Percentiles rank a stretch among this genome's conserved stretches.
These are phyloP conservation scores for Fusarium redolens DNA, from an alignment of 2,329 filamentous ascomycete genomes.

Conservation along the genomic window DNA sequence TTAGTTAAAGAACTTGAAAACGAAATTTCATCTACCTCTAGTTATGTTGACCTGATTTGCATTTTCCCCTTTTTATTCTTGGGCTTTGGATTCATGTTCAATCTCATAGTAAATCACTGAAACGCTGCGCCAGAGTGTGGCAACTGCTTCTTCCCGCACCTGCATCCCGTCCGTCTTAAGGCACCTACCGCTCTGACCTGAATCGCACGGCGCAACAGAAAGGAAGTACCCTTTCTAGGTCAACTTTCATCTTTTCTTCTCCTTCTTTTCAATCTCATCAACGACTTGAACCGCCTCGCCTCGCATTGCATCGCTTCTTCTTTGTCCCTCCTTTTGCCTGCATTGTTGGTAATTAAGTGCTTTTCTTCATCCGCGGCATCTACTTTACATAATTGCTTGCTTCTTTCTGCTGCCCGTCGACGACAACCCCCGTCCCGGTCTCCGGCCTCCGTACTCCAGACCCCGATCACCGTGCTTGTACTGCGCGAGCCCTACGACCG, in stretches of 20 bases:
- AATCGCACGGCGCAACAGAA: slow-evolving; percentile 41
- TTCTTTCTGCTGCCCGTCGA: slow-evolving; percentile 23
- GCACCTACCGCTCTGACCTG: slow-evolving; percentile 34
- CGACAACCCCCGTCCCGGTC: slow-evolving; percentile 26
- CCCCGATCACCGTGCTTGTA: slow-evolving; percentile 22
- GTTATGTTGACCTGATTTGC: neutral
- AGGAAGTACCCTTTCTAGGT: slow-evolving; percentile 19
- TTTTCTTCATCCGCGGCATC: slow-evolving; percentile 28
- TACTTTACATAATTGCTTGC: slow-evolving; percentile 23
- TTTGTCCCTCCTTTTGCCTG: slow-evolving; percentile 34
- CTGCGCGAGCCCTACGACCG: slow-evolving; percentile 29
- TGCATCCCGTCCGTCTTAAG: slow-evolving; percentile 1
- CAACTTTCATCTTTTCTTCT: slow-evolving; percentile 30
- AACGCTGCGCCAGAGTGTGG: slow-evolving; percentile 26
- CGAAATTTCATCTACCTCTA: slow-evolving; percentile 1
- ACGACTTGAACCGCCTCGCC: slow-evolving; percentile 16
- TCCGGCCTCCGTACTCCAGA: slow-evolving; percentile 25
- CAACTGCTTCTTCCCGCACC: slow-evolving; percentile 32
- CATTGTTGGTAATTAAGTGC: slow-evolving; percentile 31
- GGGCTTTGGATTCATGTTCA: neutral
- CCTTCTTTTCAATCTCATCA: slow-evolving; percentile 29
- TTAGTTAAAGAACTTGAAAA: neutral
- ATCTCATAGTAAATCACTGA: neutral
- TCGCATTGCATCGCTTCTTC: slow-evolving; percentile 20
- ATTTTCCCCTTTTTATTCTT: neutral